Base-by-base conservation (phyloP, 1,284 basidiomycete genomes). In the Porogramme epimiltina region DNA sequence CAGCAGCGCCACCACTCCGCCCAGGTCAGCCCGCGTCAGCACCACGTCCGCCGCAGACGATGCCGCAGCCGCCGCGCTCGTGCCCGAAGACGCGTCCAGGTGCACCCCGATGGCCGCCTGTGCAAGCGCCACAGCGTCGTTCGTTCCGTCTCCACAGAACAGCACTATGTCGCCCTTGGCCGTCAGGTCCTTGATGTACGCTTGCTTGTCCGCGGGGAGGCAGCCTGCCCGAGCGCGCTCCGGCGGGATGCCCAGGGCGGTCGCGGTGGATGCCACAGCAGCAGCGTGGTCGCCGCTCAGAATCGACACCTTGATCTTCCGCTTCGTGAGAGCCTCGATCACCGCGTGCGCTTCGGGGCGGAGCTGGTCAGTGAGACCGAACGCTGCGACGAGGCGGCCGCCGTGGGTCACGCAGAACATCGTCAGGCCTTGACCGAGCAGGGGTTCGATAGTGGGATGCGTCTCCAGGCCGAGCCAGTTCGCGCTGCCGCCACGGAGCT, bases 201-300 rank as follows among this genome's bases (percentile, higher is more conserved):
- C 69, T 9, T 74, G 74, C 63, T 85, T 85, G 44, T 75, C 76
- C 19, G 73, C 68, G 1, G 83, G 82, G 4, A 78, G 66, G 26
- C 80, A 80, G 3, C 71, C 73, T 0, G 78, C 78, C 11, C 71
- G 66, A 3, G 78, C 73, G 49, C 69, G 65, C 23, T 77, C 70
- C n/a, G 70, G 62, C 0, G 68, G 65, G 8, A 82, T 71, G 20
- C 70, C 70, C 36, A 81, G 66, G 20, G 59, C 59, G 38, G 63
- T 53, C 1, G 79, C 81, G 49, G 84, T 73, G 3, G 72, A 72
- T 13, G 69, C 67, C 0, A 81, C 84, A 22, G 82, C 80, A 36
- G 71, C 65, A 26, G 71, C 66, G 46, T 80, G 74, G 66, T 87
- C 82, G 0, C 82, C 83, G 45, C 77, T 78, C 42, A 82, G 70